Evolutionary conservation across 371 early-diverging fungal genomes (phyloP).

Genomic region (Lichtheimia ramosa): DNA sequence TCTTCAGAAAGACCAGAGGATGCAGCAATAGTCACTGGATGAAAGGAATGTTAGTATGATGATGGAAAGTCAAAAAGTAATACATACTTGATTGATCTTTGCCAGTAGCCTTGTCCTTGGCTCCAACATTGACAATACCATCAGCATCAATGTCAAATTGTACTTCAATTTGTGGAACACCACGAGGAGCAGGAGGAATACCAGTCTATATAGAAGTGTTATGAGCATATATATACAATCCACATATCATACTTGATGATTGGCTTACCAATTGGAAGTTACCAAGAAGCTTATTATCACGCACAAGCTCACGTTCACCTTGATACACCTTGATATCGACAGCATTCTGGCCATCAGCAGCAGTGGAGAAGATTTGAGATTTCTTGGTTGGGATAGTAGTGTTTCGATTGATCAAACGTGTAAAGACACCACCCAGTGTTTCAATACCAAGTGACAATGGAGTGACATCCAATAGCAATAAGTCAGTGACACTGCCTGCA

Average conservation of each 20-base stretch:
- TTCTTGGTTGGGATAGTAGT: slow-evolving; percentile 98
- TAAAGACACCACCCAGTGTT: slow-evolving; percentile 94
- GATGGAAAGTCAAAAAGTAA: not conserved
- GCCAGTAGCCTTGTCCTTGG: slow-evolving; percentile 91
- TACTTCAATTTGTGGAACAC: slow-evolving; percentile 85
- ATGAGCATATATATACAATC: not conserved
- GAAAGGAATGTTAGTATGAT: not conserved
- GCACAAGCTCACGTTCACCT: slow-evolving; percentile 93
- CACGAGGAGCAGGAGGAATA: slow-evolving; percentile 80
- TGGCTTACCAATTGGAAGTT: slow-evolving; percentile 82
- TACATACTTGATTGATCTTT: slow-evolving; percentile 75
- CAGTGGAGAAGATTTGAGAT: slow-evolving; percentile 95
- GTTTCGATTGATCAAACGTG: slow-evolving; percentile 92
- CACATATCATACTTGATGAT: not conserved
- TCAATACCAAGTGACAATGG: slow-evolving; percentile 97
- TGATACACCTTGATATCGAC: slow-evolving; percentile 97
- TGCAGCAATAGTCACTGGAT: slow-evolving; percentile 83
- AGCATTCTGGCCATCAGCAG: slow-evolving; percentile 95
- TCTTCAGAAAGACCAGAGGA: slow-evolving; percentile 87
- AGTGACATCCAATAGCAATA: slow-evolving; percentile 94
- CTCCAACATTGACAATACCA: slow-evolving; percentile 94
- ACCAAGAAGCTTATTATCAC: slow-evolving; percentile 95
- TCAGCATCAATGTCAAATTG: slow-evolving; percentile 97
- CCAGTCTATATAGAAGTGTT: slow-evolving; percentile 36
- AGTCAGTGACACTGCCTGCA: slow-evolving; percentile 85